Evolutionary conservation across 225 moss, liverwort and hornwort species (phyloP).

Genomic region (Pseudoscleropodium purum): DNA sequence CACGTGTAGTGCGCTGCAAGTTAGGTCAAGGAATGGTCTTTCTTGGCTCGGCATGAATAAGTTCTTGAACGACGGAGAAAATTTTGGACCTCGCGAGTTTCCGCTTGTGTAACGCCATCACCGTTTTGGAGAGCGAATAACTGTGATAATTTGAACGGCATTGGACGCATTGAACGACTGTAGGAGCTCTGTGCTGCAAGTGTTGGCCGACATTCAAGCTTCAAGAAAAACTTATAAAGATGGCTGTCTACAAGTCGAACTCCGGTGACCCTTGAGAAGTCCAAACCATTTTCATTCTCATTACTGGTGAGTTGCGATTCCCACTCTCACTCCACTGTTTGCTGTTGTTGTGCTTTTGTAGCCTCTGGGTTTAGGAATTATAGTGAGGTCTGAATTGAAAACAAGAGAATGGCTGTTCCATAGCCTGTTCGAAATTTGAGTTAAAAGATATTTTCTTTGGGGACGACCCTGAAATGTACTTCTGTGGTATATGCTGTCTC

Average conservation of each 20-base stretch:
- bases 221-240: not conserved
- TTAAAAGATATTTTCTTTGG: not conserved
- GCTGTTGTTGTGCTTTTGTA: not conserved
- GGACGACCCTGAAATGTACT: not conserved
- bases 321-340: not conserved
- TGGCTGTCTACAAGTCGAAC: constrained; percentile 40
- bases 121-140: not conserved
- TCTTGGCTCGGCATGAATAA: constrained; percentile 23
- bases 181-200: not conserved
- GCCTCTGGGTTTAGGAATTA: not conserved
- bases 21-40: not conserved
- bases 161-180: not conserved
- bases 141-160: not conserved
- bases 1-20: not conserved
- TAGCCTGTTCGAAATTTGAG: not conserved
- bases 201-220: not conserved
- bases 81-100: constrained; percentile 9
- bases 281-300: not conserved
- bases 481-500: too few relatives aligned
- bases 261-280: constrained; percentile 20
- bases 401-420: not conserved
- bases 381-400: not conserved
- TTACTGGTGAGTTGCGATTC: not conserved
- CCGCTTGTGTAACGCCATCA: not conserved
- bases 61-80: constrained; percentile 22